phyloP scores from a whole-genome alignment of 163 green algal genomes.

The Prototheca cutis region DNA sequence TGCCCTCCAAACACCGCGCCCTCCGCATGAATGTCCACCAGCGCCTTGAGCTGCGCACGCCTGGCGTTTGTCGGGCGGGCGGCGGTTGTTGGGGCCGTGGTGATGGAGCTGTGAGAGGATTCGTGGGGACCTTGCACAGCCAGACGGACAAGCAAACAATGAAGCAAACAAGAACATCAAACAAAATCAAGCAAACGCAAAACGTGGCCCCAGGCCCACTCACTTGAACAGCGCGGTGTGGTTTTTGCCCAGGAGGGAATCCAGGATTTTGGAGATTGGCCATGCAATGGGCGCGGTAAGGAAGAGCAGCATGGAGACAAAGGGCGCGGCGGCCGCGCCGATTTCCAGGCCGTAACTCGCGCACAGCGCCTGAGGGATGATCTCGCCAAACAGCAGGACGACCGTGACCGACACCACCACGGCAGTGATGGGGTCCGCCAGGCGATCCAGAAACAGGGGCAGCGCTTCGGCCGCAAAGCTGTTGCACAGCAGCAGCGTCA shows the following conservation, averaged over 20 bases:
- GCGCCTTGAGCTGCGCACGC: slow-evolving; percentile 68
- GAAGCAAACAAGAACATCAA: neutral
- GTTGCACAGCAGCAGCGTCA: slow-evolving; percentile 86
- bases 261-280: slow-evolving; percentile 79
- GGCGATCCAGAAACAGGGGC: slow-evolving; percentile 77
- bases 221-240: slow-evolving; percentile 45
- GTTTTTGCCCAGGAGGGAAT: slow-evolving; percentile 64
- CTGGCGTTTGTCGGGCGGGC: neutral
- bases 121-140: neutral
- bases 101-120: neutral
- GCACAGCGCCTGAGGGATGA: slow-evolving; percentile 87
- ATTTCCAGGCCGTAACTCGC: slow-evolving; percentile 77
- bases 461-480: slow-evolving; percentile 73
- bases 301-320: slow-evolving; percentile 71
- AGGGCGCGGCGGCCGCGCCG: slow-evolving; percentile 59
- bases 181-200: neutral
- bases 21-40: slow-evolving; percentile 69
- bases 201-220: neutral
- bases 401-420: slow-evolving; percentile 74
- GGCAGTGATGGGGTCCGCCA: slow-evolving; percentile 62
- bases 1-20: slow-evolving; percentile 61
- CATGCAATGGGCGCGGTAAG: slow-evolving; percentile 59
- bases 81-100: neutral
- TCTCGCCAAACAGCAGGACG: slow-evolving; percentile 88
- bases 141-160: neutral